These are phyloP conservation scores for Camellia sinensis DNA, from an alignment of 148 eudicot genomes.

Conservation along the genomic window DNA sequence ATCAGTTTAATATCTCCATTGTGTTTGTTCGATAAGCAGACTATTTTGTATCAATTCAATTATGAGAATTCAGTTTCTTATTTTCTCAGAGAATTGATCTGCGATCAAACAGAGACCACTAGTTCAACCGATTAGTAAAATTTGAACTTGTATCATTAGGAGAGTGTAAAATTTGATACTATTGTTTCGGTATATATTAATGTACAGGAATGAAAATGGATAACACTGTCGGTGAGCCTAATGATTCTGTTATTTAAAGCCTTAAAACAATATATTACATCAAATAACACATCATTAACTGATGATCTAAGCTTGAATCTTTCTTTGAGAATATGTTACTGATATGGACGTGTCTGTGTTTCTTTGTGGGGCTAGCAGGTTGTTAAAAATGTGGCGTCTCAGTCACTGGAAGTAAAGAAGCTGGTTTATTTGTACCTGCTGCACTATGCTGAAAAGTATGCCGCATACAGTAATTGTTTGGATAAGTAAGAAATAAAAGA, in stretches of 20 bases:
- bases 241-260: neutral
- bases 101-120: neutral
- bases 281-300: neutral
- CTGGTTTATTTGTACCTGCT: slow-evolving; percentile 90
- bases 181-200: neutral
- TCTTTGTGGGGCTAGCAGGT: slow-evolving; percentile 50
- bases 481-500: no score
- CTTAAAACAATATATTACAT: neutral
- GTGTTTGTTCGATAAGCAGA: neutral
- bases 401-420: slow-evolving; percentile 95
- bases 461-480: slow-evolving; percentile 15
- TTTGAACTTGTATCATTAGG: neutral
- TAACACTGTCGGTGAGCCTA: neutral
- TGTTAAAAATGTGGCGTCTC: slow-evolving; percentile 96
- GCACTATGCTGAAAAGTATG: slow-evolving; percentile 99
- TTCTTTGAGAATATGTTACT: slow-evolving; percentile 16
- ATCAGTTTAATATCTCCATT: neutral
- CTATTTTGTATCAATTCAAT: neutral
- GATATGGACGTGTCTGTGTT: slow-evolving; percentile 9
- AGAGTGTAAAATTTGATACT: neutral
- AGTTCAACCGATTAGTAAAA: neutral
- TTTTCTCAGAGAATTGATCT: neutral
- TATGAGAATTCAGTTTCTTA: neutral
- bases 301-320: neutral
- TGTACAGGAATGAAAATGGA: neutral